These are phyloP conservation scores for Macrolepiota albuminosa DNA, from an alignment of 768 basidiomycete species.

Conservation along the genomic window DNA sequence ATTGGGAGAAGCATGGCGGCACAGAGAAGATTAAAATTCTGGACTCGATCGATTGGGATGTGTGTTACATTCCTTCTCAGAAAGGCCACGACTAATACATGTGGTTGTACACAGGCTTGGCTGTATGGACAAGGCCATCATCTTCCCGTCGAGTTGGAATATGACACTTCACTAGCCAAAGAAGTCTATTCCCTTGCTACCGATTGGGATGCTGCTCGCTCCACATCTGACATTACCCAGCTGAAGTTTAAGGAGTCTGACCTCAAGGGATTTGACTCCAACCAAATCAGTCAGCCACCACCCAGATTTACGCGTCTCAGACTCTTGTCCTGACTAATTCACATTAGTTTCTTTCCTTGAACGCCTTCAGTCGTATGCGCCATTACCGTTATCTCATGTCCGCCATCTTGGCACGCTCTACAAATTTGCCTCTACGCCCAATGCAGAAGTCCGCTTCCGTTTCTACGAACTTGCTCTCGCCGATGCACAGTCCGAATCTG, in stretches of 20 bases:
- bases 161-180: constrained; percentile 67
- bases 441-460: constrained; percentile 73
- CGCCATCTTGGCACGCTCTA: constrained; percentile 56
- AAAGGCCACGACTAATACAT: neutral
- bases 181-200: constrained; percentile 68
- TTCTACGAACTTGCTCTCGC: constrained; percentile 72
- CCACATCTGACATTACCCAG: constrained; percentile 34
- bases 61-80: constrained; percentile 25
- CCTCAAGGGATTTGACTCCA: constrained; percentile 59
- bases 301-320: neutral
- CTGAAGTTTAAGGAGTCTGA: constrained; percentile 58
- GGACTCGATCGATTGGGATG: constrained; percentile 74
- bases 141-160: constrained; percentile 71
- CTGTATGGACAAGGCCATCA: constrained; percentile 72
- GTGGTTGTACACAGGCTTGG: constrained; percentile 52
- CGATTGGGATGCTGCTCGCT: constrained; percentile 67
- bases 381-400: constrained; percentile 59
- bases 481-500: constrained; percentile 41
- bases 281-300: constrained; percentile 61
- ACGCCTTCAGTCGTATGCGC: constrained; percentile 55
- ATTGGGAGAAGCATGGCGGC: constrained; percentile 55
- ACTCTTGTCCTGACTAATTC: neutral
- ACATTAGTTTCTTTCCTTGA: constrained; percentile 80
- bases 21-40: constrained; percentile 60
- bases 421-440: constrained; percentile 44